Conservation (phyloP, 148 eudicot species). For the Amaranthus cruentus region DNA sequence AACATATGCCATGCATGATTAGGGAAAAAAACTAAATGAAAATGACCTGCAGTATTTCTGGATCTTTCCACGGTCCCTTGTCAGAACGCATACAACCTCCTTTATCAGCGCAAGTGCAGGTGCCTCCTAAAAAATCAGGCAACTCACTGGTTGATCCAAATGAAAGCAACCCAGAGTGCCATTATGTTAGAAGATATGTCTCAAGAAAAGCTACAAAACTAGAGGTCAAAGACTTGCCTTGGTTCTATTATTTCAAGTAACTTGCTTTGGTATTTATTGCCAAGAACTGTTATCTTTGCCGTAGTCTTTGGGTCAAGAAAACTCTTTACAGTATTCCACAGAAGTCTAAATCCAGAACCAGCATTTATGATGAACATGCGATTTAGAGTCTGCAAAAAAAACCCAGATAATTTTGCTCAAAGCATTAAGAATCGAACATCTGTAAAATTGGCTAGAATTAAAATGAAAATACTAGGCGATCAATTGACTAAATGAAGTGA, state of each 20-base stretch:
- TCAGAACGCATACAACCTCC: conserved; percentile 96
- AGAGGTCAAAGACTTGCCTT: conserved; percentile 40
- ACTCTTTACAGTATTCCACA: conserved; percentile 85
- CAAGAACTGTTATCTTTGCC: conserved; percentile 81
- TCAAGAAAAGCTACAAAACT: background rate
- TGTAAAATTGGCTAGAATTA: background rate
- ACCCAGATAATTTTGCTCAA: conserved; percentile 5
- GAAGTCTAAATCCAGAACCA: conserved; percentile 87
- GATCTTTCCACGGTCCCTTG: conserved; percentile 95
- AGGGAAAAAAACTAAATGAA: background rate
- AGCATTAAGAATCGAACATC: background rate
- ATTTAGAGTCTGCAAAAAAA: conserved; percentile 62
- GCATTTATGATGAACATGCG: conserved; percentile 99
- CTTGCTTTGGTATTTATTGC: conserved; percentile 87
- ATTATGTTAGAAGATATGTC: background rate
- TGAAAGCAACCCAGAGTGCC: background rate
- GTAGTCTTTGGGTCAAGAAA: conserved; percentile 94
- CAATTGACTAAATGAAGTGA: background rate
- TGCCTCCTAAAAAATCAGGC: conserved; percentile 90
- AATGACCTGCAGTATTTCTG: conserved; percentile 69
- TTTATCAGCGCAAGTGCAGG: conserved; percentile 75
- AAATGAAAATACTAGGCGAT: background rate
- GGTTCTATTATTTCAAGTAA: conserved; percentile 86
- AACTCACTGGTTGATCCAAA: conserved; percentile 52
- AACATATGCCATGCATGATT: no score